Percentiles rank a stretch among this genome's conserved stretches.
Conservation (phyloP, 2,329 filamentous ascomycete genomes). For the Fusarium pininemorale region DNA sequence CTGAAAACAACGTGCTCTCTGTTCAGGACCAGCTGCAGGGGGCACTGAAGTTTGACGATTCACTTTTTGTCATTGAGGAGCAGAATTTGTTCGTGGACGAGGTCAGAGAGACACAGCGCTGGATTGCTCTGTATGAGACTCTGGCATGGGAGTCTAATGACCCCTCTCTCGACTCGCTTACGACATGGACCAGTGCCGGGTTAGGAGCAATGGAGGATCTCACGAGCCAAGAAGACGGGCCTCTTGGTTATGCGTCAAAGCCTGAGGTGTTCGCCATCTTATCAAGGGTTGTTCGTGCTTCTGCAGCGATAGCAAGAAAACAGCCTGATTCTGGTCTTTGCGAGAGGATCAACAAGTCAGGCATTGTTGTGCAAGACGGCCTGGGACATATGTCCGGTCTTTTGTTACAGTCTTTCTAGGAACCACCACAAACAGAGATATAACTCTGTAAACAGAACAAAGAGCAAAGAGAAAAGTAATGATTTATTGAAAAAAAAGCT, state of each 20-base stretch:
- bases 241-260: constrained; percentile 77
- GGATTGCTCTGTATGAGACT: constrained; percentile 63
- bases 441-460: neutral
- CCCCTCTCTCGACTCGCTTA: constrained; percentile 42
- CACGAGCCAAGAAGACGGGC: constrained; percentile 62
- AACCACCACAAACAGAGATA: neutral
- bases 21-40: constrained; percentile 53
- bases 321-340: constrained; percentile 19
- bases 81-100: constrained; percentile 95
- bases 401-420: constrained; percentile 32
- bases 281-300: constrained; percentile 55
- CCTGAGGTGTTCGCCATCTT: constrained; percentile 73
- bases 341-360: constrained; percentile 16
- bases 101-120: constrained; percentile 75
- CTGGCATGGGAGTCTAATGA: constrained; percentile 37
- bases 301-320: constrained; percentile 46
- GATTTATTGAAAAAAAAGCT: constrained; percentile 5
- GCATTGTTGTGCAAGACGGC: neutral
- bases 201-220: constrained; percentile 54
- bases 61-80: constrained; percentile 87
- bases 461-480: constrained; percentile 12
- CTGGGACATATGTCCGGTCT: constrained; percentile 44
- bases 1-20: constrained; percentile 14
- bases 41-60: constrained; percentile 66
- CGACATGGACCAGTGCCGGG: constrained; percentile 61